Evolutionary conservation across 2,329 filamentous ascomycete genomes (phyloP).

Genomic region (Colletotrichum sp.): DNA sequence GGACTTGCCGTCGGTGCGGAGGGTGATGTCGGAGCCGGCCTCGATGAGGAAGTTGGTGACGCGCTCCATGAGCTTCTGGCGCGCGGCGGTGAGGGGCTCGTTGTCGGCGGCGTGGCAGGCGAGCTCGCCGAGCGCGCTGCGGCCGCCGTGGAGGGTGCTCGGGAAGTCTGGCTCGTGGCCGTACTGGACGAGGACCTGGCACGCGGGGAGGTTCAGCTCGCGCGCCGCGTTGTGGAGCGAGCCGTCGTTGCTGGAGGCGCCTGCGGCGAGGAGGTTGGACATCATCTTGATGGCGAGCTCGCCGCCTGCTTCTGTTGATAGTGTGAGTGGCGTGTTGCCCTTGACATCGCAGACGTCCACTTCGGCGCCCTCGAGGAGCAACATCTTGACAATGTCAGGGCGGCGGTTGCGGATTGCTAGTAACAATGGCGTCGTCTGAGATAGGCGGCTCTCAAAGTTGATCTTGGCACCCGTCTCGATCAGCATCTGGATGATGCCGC

Average conservation of each 20-base stretch:
- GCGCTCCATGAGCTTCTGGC: constrained; percentile 60
- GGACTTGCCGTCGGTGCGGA: constrained; percentile 63
- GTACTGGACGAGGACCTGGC: constrained; percentile 60
- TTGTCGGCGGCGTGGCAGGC: constrained; percentile 60
- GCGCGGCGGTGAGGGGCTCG: constrained; percentile 46
- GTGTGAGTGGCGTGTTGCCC: constrained; percentile 63
- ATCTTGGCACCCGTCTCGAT: constrained; percentile 61
- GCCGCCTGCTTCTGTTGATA: constrained; percentile 61
- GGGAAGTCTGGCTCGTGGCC: constrained; percentile 71
- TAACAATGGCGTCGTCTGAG: constrained; percentile 63
- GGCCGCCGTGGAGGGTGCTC: constrained; percentile 64
- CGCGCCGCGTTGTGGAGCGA: constrained; percentile 70
- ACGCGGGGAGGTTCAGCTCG: constrained; percentile 60
- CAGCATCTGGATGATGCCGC: constrained; percentile 60
- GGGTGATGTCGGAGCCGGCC: constrained; percentile 59
- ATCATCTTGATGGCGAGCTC: constrained; percentile 59
- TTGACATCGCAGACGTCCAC: constrained; percentile 61
- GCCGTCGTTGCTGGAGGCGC: constrained; percentile 66
- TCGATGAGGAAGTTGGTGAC: constrained; percentile 62
- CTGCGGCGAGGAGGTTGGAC: constrained; percentile 58
- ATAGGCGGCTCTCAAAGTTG: constrained; percentile 57
- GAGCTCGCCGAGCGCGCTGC: constrained; percentile 68
- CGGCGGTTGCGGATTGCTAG: constrained; percentile 61
- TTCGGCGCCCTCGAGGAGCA: constrained; percentile 64
- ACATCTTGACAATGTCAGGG: constrained; percentile 59